phyloP scores from a whole-genome alignment of 2,329 filamentous ascomycete genomes.

The Zasmidium cellare region DNA sequence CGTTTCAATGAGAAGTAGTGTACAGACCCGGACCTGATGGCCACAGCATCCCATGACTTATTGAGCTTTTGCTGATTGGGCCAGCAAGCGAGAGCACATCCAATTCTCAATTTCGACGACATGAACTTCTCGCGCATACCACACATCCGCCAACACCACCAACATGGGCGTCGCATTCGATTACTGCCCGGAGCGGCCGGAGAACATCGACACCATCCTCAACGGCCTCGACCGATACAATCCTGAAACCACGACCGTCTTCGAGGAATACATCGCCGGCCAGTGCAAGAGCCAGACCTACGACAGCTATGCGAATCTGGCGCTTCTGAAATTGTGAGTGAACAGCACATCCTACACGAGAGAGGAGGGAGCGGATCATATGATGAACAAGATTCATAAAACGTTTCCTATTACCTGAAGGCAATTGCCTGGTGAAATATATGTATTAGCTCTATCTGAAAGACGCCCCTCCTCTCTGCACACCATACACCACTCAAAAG shows the following conservation, averaged over 20 bases:
- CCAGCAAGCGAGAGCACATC: not conserved
- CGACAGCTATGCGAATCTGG: slow-evolving; percentile 96
- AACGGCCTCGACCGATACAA: slow-evolving; percentile 98
- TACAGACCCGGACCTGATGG: no score
- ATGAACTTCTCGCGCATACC: not conserved
- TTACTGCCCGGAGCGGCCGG: slow-evolving; percentile 87
- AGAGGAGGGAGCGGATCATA: slow-evolving; percentile 45
- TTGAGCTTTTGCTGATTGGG: no score
- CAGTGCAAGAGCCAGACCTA: slow-evolving; percentile 95
- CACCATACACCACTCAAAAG: slow-evolving; percentile 1
- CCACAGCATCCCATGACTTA: no score
- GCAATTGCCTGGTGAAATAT: slow-evolving; percentile 60
- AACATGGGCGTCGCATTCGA: slow-evolving; percentile 64
- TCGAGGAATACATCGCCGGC: slow-evolving; percentile 91
- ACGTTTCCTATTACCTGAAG: slow-evolving; percentile 99
- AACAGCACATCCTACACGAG: slow-evolving; percentile 5
- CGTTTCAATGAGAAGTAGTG: no score
- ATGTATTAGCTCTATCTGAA: slow-evolving; percentile 76
- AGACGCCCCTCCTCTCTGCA: slow-evolving; percentile 3
- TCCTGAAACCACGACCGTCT: slow-evolving; percentile 87
- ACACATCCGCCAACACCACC: slow-evolving; percentile 2
- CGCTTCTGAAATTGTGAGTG: slow-evolving; percentile 93
- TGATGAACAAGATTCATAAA: slow-evolving; percentile 72
- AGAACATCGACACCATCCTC: slow-evolving; percentile 89
- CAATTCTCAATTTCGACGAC: slow-evolving; percentile 7